These are phyloP conservation scores for Stephania japonica DNA, from an alignment of 164 flowering plant genomes.

Conservation along the genomic window DNA sequence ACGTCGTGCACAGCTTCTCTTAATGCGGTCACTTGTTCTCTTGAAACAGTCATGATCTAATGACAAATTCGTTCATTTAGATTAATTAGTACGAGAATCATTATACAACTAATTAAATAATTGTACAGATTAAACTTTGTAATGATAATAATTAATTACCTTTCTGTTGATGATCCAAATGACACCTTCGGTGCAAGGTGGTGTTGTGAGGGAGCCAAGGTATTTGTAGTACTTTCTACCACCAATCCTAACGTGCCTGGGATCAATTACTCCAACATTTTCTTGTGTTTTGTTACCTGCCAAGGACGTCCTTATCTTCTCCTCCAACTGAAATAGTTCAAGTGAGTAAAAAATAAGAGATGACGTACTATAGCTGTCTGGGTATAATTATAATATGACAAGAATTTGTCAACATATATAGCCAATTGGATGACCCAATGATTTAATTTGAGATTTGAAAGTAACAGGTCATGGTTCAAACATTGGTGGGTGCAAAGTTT, in stretches of 20 bases:
- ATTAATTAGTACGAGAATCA: background rate
- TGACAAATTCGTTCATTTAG: background rate
- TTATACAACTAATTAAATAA: too few relatives aligned
- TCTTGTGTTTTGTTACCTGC: constrained; percentile 11
- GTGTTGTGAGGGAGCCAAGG: constrained; percentile 22
- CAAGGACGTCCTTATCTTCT: constrained; percentile 13
- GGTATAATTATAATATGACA: too few relatives aligned
- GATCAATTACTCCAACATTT: constrained; percentile 32
- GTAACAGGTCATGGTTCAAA: too few relatives aligned
- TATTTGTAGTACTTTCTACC: constrained; percentile 17
- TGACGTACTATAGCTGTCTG: too few relatives aligned
- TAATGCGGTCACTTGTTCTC: constrained; percentile 22
- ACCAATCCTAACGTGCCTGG: constrained; percentile 26
- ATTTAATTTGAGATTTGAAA: too few relatives aligned
- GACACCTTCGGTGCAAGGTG: too few relatives aligned
- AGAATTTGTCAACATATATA: too few relatives aligned
- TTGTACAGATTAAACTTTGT: too few relatives aligned
- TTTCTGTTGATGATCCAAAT: background rate
- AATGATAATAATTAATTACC: background rate
- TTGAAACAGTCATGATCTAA: constrained; percentile 29
- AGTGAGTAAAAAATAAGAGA: too few relatives aligned
- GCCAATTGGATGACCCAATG: too few relatives aligned
- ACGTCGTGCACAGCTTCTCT: constrained; percentile 31
- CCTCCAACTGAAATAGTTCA: constrained; percentile 21
- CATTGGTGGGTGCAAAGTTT: too few relatives aligned